Conservation (phyloP, 1,139 yeast genomes). For the Lodderomyces metapsilosis region DNA sequence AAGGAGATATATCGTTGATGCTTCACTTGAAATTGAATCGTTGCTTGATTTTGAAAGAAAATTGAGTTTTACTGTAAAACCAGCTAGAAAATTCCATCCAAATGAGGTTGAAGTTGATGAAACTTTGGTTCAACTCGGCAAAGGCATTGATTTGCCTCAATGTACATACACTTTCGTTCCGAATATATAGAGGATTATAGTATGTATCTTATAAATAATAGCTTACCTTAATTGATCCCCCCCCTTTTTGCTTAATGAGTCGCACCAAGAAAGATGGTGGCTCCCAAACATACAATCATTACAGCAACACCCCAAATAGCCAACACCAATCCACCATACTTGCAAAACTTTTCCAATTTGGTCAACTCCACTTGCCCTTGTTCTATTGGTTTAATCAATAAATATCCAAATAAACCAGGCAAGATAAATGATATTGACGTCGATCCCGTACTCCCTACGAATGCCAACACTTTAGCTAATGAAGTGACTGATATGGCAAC, state of each 20-base stretch:
- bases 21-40: background rate
- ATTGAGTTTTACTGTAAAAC: background rate
- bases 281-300: constrained; percentile 74
- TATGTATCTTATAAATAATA: background rate
- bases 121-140: background rate
- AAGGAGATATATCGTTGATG: background rate
- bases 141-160: background rate
- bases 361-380: constrained; percentile 27
- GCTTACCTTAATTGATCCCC: too few relatives aligned
- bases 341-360: constrained; percentile 41
- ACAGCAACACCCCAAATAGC: constrained; percentile 76
- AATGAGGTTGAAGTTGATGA: background rate
- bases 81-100: background rate
- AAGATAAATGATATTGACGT: constrained; percentile 89
- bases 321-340: constrained; percentile 59
- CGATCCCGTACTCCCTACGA: constrained; percentile 95
- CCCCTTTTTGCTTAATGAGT: constrained; percentile 27
- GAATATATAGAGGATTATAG: background rate
- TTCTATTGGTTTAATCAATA: constrained; percentile 50
- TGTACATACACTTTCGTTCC: background rate
- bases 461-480: constrained; percentile 80
- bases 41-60: background rate
- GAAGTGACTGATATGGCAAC: constrained; percentile 79
- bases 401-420: constrained; percentile 87
- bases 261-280: constrained; percentile 67